Base-by-base conservation (phyloP, 2,329 filamentous ascomycete genomes). In the Venturia carpophila region DNA sequence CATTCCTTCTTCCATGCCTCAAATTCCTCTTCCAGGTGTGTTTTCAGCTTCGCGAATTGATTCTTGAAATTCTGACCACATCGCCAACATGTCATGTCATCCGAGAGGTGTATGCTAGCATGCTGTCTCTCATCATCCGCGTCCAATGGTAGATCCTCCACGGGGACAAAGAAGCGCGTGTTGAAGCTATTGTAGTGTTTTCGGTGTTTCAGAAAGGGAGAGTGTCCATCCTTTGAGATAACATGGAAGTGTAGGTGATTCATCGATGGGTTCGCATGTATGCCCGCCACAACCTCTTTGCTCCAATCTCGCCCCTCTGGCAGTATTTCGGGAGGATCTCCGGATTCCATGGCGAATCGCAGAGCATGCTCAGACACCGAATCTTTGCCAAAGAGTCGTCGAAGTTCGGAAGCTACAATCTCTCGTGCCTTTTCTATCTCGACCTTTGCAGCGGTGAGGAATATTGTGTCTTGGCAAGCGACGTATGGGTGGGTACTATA, bases 151-250 rank as follows among this genome's bases (percentile, higher is more conserved):
- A 97, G 93, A 67, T 92, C 89, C 27, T 86, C 86, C 34, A 97
- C 71, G 19, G 83, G 80, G 15, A 97, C 84, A 27, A 99, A 84
- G 74, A 97, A 99, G 3, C 84, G 83, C 63, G 92, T 95, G 41
- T 84, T 86, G 76, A 97, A 97, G 68, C 89, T 94, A 72, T 94
- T 91, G 77, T 97, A 97, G 77, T 97, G 94, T 74, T 92, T 93
- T 68, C 86, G 82, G 73, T 93, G 87, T 77, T 87, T 90, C 75
- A 97, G 69, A 58, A 82, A 82, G 13, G 84, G 82, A 45, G 88
- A 91, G 70, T 85, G 82, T 81, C 90, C 88, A 73, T 99, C 94
- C 21, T 85, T 80, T 47, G 89, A 91, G 66, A 97, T 77, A 39
- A 97, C 85, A 75, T 99, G 94, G 4, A 97, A 81, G 76, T 99